Evolutionary conservation across 163 green algal genomes (phyloP), one percentile per base, ranked within the genome.

Genomic region (Chlorella variabilis): DNA sequence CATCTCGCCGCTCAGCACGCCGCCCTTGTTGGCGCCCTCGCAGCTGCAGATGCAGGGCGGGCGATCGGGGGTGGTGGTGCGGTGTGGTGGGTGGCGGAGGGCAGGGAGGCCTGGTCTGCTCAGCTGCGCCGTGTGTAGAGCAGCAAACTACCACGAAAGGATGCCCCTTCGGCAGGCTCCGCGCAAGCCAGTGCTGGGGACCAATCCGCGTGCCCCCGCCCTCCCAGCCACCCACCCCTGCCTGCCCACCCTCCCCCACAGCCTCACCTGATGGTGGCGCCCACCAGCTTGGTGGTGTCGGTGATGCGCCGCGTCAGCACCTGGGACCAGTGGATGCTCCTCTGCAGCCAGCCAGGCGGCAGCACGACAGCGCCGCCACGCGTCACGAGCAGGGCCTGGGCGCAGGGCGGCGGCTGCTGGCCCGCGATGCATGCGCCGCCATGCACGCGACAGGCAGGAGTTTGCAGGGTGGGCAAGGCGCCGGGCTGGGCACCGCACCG

Each of bases 311-410:
- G 68, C 0, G 85, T 88, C 59, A 97, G 89, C 4, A 88, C 84
- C 18, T 87, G 54, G 4, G 89, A 94, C 91, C 93, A 97, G 76
- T 94, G 91, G 39, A 92, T 51, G n/a, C 67, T 61, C 1, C 66
- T 63, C 85, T 90, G 83, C 56, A 86, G 8, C 33, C 84, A 86
- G n/a, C n/a, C n/a, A n/a, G n/a, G n/a, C n/a, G n/a, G n/a, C n/a
- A n/a, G n/a, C n/a, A n/a, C n/a, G n/a, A n/a, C n/a, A n/a, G n/a
- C n/a, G n/a, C n/a, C n/a, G n/a, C n/a, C n/a, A n/a, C n/a, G n/a
- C n/a, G n/a, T n/a, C n/a, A n/a, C n/a, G n/a, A n/a, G n/a, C n/a
- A n/a, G n/a, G n/a, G n/a, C n/a, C n/a, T n/a, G n/a, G n/a, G n/a
- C n/a, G n/a, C n/a, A n/a, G n/a, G n/a, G n/a, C n/a, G n/a, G n/a